Evolutionary conservation across 2,329 filamentous ascomycete genomes (phyloP).

Genomic region (Dendryphion nanum): DNA sequence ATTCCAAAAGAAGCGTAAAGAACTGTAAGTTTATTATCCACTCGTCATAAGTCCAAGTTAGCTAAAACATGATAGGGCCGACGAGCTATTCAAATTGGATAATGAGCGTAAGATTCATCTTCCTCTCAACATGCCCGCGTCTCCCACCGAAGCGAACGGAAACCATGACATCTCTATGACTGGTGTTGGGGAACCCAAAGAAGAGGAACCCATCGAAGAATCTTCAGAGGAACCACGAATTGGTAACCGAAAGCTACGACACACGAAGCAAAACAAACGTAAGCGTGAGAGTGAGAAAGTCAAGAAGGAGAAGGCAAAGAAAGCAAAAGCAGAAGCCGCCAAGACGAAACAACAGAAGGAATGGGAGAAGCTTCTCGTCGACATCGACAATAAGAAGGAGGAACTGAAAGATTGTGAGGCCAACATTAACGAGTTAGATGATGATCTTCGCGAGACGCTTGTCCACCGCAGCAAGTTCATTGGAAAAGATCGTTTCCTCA

Average conservation of each 20-base stretch:
- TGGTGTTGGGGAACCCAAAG: constrained; percentile 66
- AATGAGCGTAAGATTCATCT: constrained; percentile 71
- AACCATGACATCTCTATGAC: constrained; percentile 61
- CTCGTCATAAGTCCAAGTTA: constrained; percentile 22
- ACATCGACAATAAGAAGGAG: constrained; percentile 84
- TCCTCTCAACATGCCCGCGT: constrained; percentile 69
- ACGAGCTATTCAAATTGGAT: constrained; percentile 69
- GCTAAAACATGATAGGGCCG: constrained; percentile 51
- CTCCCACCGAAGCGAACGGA: constrained; percentile 50
- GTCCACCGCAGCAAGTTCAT: constrained; percentile 86
- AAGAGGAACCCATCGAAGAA: constrained; percentile 71
- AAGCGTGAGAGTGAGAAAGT: constrained; percentile 67
- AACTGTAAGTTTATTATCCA: constrained; percentile 47
- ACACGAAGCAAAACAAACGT: constrained; percentile 67
- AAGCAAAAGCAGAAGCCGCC: constrained; percentile 57
- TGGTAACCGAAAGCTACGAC: constrained; percentile 56
- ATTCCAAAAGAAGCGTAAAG: constrained; percentile 74
- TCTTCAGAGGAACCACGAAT: constrained; percentile 50
- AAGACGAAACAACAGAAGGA: constrained; percentile 76
- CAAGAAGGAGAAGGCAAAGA: constrained; percentile 67
- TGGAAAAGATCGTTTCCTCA: constrained; percentile 96
- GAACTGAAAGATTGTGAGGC: constrained; percentile 79
- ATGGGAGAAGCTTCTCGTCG: constrained; percentile 81
- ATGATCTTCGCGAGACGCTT: constrained; percentile 89
- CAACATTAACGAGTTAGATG: constrained; percentile 81